Base-by-base conservation (phyloP, 306 rosid genomes). In the Astragalus glycyphyllos region DNA sequence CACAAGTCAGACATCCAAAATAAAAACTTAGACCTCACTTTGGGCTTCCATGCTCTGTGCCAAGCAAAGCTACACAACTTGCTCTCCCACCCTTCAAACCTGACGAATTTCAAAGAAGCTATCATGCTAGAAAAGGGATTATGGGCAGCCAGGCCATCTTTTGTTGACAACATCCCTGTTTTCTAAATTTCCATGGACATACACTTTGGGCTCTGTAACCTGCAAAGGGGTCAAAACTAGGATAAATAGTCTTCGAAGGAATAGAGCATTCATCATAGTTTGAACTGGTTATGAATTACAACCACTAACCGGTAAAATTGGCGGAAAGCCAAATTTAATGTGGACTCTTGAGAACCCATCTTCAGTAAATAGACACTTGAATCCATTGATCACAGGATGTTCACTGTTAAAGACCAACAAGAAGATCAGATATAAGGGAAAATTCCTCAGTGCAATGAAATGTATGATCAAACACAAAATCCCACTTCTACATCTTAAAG, bases 121-220 rank as follows among this genome's bases (percentile, higher is more conserved):
- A 34, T 54, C 5, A 46, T 63, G 34, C 61, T 8, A 29, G 14
- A 55, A 3, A 34, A 37, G 44, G 45, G 58, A 51, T 77, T 77
- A 79, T 16, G 58, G 70, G 86, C 94, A 93, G 53, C 96, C 96
- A 15, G 86, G 96, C 96, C 96, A 88, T 55, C 37, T 59, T 83
- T 70, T 60, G 66, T 58, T 23, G 75, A 86, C 4, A 40, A 87
- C 69, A 46, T 75, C 82, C 51, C 67, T 63, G 69, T 82, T 80
- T 65, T 54, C 47, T 11, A 67, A 56, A 76, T 72, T 85, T 74
- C 97, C 96, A 65, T 88, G 97, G 47, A 87, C 82, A 65, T 73
- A 87, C 6, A 90, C 92, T 84, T 85, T 90, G 64, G 90, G 92
- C 66, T 81, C 92, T 68, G 73, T 83, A 62, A 90, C 85, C 96